Conservation (phyloP, 2,329 filamentous ascomycete genomes). For the Monosporascus ibericus region DNA sequence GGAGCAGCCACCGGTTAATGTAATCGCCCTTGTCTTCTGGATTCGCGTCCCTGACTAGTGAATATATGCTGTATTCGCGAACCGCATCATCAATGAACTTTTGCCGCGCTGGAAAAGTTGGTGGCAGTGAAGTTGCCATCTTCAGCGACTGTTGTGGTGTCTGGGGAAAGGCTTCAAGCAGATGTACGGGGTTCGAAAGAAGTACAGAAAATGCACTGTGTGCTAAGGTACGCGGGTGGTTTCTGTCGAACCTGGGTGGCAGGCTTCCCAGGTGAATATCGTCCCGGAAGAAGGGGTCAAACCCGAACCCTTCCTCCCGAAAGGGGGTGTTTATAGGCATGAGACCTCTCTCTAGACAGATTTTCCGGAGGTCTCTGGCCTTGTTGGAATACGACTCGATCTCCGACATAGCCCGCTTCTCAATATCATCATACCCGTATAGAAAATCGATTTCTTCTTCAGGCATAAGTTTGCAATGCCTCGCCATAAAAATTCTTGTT, state of each 20-base stretch:
- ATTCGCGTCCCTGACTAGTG: constrained; percentile 31
- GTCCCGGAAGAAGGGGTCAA: constrained; percentile 32
- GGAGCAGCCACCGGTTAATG: constrained; percentile 48
- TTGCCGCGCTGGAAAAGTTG: constrained; percentile 27
- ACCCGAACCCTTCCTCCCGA: constrained; percentile 34
- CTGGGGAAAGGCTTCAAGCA: constrained; percentile 32
- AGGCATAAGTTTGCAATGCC: constrained; percentile 24
- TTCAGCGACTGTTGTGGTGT: constrained; percentile 36
- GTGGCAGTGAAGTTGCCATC: constrained; percentile 31
- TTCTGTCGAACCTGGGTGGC: constrained; percentile 9
- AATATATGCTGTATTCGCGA: constrained; percentile 44
- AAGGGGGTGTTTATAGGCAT: constrained; percentile 36
- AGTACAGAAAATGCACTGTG: constrained; percentile 38
- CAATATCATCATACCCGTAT: constrained; percentile 32
- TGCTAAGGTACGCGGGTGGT: constrained; percentile 24
- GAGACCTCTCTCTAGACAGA: constrained; percentile 35
- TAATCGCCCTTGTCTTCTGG: constrained; percentile 36
- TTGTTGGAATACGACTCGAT: constrained; percentile 28
- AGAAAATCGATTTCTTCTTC: constrained; percentile 39
- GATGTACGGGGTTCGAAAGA: constrained; percentile 42
- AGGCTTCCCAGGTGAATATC: constrained; percentile 35
- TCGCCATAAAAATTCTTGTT: constrained; percentile 28
- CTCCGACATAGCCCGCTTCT: constrained; percentile 25
- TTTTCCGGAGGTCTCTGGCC: constrained; percentile 28
- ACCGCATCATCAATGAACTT: constrained; percentile 33